Base-by-base conservation (phyloP, 2,329 filamentous ascomycete genomes). In the Trichoderma atrobrunneum region DNA sequence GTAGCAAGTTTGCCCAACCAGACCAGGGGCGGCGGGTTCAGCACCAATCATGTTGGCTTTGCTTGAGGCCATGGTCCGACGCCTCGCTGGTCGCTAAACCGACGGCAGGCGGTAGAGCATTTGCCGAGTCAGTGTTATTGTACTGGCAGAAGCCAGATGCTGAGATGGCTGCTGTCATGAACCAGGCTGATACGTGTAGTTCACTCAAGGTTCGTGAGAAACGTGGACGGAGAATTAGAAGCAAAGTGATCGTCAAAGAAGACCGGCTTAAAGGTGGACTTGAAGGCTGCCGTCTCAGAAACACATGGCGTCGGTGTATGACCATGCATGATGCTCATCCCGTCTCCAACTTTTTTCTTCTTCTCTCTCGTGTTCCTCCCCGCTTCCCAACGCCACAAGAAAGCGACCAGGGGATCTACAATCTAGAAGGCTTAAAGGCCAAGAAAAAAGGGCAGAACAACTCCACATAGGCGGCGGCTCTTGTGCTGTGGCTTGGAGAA, bases 391-490 rank as follows among this genome's bases (percentile, higher is more conserved):
- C 48, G 34, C 34, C 39, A 54, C 57, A 39, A 30, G 36, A 61
- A 36, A 28, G 21, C 18, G 54, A 68, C 67, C 21, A 62, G 67
- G 57, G 57, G 67, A 70, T 61, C 56, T 21, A 28, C 56, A 70
- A 16, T 51, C 67, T 62, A 61, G 67, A 70, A 70, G 57, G 36
- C 66, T 54, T 51, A 21, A 62, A 70, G 57, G 36, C 16, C 21
- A 28, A 70, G 57, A 70, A 70, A n/a, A 43, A 26, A 54, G 24
- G 18, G 24, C 28, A 61, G 57, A 36, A 51, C 21, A 39, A n/a
- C 67, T 54, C 67, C 67, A 70, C 67, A 70, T 70, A 7, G 56
- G n/a, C 28, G 5, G 28, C 56, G 67, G 57, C 67, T 61, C 39
- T 62, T 70, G 56, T 26, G 34, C 16, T 70, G 56, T 26, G 28